phyloP scores from a whole-genome alignment of 1,284 basidiomycete genomes.

The Apiotrichum domesticum region DNA sequence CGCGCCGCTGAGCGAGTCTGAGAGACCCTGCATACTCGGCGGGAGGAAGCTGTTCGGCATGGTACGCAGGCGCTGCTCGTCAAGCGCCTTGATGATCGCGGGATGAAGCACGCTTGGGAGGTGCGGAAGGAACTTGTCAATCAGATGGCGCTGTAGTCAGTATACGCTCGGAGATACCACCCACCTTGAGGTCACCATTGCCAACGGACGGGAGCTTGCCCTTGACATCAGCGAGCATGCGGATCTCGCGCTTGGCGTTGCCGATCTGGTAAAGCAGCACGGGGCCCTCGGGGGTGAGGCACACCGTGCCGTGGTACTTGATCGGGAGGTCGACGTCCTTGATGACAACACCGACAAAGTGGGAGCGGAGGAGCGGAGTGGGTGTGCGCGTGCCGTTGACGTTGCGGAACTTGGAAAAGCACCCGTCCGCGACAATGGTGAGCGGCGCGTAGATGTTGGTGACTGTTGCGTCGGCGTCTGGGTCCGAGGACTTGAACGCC shows the following conservation, averaged over 20 bases:
- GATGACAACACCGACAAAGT: constrained; percentile 77
- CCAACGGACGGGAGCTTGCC: constrained; percentile 70
- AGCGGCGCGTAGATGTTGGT: constrained; percentile 59
- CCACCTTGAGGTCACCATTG: constrained; percentile 58
- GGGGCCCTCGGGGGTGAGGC: constrained; percentile 66
- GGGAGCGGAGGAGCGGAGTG: constrained; percentile 58
- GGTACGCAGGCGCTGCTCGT: constrained; percentile 66
- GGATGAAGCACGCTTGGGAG: constrained; percentile 65
- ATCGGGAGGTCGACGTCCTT: constrained; percentile 70
- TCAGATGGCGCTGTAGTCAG: constrained; percentile 58
- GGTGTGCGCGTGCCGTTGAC: constrained; percentile 29
- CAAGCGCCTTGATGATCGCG: constrained; percentile 59
- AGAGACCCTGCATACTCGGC: constrained; percentile 66
- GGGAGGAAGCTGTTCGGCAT: constrained; percentile 98
- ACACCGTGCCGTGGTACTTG: constrained; percentile 80
- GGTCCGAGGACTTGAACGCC: constrained; percentile 43
- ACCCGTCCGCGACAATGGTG: constrained; percentile 88
- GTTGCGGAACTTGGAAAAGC: constrained; percentile 76
- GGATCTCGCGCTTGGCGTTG: constrained; percentile 59
- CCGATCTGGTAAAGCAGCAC: constrained; percentile 86
- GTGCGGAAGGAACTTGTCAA: constrained; percentile 66
- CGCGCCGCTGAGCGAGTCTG: constrained; percentile 56
- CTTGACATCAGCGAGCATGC: constrained; percentile 90
- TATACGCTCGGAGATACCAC: constrained; percentile 13
- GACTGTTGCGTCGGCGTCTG: constrained; percentile 13